These are phyloP conservation scores for Bacidia gigantensis DNA, from an alignment of 495 filamentous ascomycete species.

Conservation along the genomic window DNA sequence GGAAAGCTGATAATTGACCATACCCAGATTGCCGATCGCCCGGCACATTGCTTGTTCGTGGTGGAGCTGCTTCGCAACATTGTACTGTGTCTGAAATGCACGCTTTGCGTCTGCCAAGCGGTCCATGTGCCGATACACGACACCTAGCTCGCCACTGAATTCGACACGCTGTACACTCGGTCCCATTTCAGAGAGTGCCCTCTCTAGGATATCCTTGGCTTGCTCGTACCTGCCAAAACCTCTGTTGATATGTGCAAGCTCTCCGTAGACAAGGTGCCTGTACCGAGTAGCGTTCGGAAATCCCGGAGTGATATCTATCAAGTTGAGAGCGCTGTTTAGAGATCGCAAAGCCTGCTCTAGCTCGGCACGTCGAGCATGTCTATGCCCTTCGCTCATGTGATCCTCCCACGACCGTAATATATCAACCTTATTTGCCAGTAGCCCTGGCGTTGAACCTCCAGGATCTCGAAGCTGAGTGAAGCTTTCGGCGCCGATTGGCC, in stretches of 20 bases:
- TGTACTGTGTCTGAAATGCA: slow-evolving; percentile 18
- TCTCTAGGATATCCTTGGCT: slow-evolving; percentile 8
- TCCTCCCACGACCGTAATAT: not conserved
- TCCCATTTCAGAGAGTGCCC: slow-evolving; percentile 1
- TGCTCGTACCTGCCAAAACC: slow-evolving; percentile 16
- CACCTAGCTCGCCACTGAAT: slow-evolving; percentile 20
- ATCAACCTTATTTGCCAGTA: not conserved
- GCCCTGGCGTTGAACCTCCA: not conserved
- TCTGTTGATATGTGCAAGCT: slow-evolving; percentile 16
- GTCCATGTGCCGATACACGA: slow-evolving; percentile 21
- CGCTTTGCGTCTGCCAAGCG: slow-evolving; percentile 16
- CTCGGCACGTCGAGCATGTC: not conserved
- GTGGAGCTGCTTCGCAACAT: slow-evolving; percentile 14
- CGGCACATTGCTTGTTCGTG: slow-evolving; percentile 18
- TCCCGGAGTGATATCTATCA: not conserved
- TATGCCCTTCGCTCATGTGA: not conserved
- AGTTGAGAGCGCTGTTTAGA: not conserved
- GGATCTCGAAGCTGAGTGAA: not conserved
- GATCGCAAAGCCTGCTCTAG: not conserved
- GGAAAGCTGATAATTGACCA: slow-evolving; percentile 23
- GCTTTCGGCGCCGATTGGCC: not conserved
- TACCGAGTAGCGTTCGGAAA: not conserved
- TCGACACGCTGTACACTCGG: slow-evolving; percentile 6
- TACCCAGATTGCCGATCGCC: slow-evolving; percentile 24
- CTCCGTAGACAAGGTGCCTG: not conserved